Evolutionary conservation across 768 basidiomycete species (phyloP).

Genomic region (Sistotremastrum suecicum): DNA sequence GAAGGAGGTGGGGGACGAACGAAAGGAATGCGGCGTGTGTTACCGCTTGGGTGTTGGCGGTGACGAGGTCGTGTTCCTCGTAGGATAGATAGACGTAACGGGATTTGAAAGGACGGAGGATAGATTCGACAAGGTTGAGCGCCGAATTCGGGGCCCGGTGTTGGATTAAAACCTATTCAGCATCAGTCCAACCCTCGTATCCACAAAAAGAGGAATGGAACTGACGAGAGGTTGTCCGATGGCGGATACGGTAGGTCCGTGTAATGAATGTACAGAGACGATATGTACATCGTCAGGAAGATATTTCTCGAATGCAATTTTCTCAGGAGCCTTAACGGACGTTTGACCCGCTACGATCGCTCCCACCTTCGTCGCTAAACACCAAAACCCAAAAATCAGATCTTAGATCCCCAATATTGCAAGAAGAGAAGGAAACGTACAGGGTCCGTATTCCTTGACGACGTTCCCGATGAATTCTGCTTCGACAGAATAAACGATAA

Average conservation of each 20-base stretch:
- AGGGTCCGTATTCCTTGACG: constrained; percentile 86
- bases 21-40: constrained; percentile 96
- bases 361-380: constrained; percentile 74
- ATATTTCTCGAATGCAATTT: constrained; percentile 73
- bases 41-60: constrained; percentile 96
- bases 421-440: constrained; percentile 29
- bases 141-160: constrained; percentile 70
- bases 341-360: constrained; percentile 95
- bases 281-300: constrained; percentile 81
- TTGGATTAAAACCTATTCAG: constrained; percentile 65
- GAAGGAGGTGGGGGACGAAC: constrained; percentile 24
- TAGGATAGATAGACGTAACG: constrained; percentile 90
- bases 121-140: constrained; percentile 63
- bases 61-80: constrained; percentile 90
- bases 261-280: constrained; percentile 87
- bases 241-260: constrained; percentile 82
- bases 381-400: neutral
- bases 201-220: constrained; percentile 3
- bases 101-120: constrained; percentile 66
- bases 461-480: constrained; percentile 75
- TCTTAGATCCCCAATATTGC: neutral
- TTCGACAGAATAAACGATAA: constrained; percentile 91
- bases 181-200: no score
- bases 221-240: constrained; percentile 81
- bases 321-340: constrained; percentile 92